Evolutionary conservation across 1,284 basidiomycete genomes (phyloP).

Genomic region (Ganoderma lucidum): DNA sequence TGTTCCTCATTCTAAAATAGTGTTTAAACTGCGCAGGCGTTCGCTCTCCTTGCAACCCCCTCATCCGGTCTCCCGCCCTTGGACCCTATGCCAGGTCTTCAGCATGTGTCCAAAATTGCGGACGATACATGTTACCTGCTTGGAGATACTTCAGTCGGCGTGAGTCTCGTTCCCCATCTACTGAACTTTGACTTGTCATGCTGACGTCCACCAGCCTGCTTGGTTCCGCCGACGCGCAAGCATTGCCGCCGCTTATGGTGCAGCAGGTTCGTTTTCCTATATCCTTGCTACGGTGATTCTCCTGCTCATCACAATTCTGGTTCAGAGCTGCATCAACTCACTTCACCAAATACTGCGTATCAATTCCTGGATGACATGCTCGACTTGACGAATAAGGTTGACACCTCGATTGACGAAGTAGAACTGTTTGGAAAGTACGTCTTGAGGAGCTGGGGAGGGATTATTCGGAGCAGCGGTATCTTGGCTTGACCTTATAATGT

Average conservation of each 20-base stretch:
- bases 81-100: conserved; percentile 65
- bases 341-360: conserved; percentile 69
- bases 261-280: conserved; percentile 55
- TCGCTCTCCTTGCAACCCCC: conserved; percentile 66
- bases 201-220: conserved; percentile 51
- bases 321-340: conserved; percentile 77
- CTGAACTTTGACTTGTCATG: conserved; percentile 2
- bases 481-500: conserved; percentile 37
- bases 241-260: conserved; percentile 69
- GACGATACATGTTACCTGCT: conserved; percentile 69
- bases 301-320: not conserved
- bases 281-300: conserved; percentile 17
- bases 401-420: conserved; percentile 56
- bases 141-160: conserved; percentile 61
- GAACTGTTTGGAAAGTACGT: conserved; percentile 64
- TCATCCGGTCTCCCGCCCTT: conserved; percentile 55
- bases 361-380: conserved; percentile 72
- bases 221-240: conserved; percentile 75
- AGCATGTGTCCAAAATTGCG: conserved; percentile 67
- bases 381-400: conserved; percentile 51
- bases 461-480: conserved; percentile 68
- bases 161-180: conserved; percentile 41
- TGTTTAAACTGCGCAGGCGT: conserved; percentile 53
- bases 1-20: not conserved
- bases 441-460: conserved; percentile 72